phyloP scores from a whole-genome alignment of 352 stramenopile genomes.

The Elongisporangium anandrum region DNA sequence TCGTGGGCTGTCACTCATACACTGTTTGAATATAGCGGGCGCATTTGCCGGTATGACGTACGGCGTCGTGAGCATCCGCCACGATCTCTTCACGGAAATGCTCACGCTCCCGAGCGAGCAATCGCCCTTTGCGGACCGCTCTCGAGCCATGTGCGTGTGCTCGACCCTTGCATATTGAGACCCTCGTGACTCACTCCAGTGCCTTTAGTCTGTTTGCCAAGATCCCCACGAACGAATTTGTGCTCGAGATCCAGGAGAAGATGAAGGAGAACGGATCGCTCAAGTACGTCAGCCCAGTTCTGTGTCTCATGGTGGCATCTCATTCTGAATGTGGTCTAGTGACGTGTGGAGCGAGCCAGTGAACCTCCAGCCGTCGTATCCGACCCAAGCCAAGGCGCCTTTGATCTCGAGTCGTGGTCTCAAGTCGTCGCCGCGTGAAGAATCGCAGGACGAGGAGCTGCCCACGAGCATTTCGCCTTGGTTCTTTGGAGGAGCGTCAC shows the following conservation, averaged over 20 bases:
- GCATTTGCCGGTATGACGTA: constrained; percentile 59
- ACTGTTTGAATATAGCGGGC: constrained; percentile 26
- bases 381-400: background rate
- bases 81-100: constrained; percentile 61
- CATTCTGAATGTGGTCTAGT: constrained; percentile 11
- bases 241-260: constrained; percentile 47
- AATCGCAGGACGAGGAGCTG: constrained; percentile 7
- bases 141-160: constrained; percentile 37
- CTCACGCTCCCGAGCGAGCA: constrained; percentile 58
- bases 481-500: constrained; percentile 38
- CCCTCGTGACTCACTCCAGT: background rate
- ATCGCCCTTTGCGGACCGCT: constrained; percentile 56
- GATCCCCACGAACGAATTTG: constrained; percentile 42
- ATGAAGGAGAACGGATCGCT: constrained; percentile 32
- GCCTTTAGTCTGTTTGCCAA: constrained; percentile 29
- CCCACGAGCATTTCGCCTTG: constrained; percentile 27
- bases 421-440: background rate
- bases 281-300: constrained; percentile 26
- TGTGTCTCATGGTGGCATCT: background rate
- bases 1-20: too few relatives aligned
- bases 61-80: constrained; percentile 63
- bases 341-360: constrained; percentile 38
- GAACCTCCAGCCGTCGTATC: background rate
- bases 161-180: background rate
- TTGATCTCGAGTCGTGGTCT: background rate